These are phyloP conservation scores for Striga hermonthica DNA, from an alignment of 305 asterid species.

Conservation along the genomic window DNA sequence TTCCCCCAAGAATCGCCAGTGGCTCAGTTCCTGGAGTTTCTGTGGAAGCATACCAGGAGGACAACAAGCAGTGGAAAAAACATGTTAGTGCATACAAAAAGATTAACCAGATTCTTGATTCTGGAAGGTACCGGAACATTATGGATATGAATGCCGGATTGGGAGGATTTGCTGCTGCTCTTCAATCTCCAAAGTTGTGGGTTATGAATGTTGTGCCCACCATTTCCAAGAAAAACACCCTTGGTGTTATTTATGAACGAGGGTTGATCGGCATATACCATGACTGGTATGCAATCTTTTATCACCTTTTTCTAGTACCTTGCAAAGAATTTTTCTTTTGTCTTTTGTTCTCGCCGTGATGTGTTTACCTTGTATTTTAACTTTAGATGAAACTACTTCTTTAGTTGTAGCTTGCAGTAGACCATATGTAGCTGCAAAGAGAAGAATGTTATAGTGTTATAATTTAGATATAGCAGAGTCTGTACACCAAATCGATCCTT, in stretches of 20 bases:
- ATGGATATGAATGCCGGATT: slow-evolving; percentile 98
- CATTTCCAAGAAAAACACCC: slow-evolving; percentile 70
- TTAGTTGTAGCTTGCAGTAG: too few species aligned
- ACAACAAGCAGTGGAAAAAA: slow-evolving; percentile 77
- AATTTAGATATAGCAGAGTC: neutral
- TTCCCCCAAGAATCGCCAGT: slow-evolving; percentile 80
- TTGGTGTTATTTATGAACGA: slow-evolving; percentile 79
- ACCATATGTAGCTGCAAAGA: too few species aligned
- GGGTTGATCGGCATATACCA: slow-evolving; percentile 90
- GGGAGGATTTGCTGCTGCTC: slow-evolving; percentile 89
- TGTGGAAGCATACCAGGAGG: slow-evolving; percentile 58
- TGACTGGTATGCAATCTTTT: slow-evolving; percentile 57
- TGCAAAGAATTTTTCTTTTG: neutral
- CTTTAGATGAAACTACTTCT: slow-evolving; percentile 14
- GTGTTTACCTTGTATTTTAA: neutral
- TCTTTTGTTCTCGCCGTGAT: too few species aligned
- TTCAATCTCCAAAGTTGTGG: slow-evolving; percentile 79
- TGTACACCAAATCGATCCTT: neutral
- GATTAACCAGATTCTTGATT: slow-evolving; percentile 69
- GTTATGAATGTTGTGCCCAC: slow-evolving; percentile 94
- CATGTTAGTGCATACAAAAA: slow-evolving; percentile 77
- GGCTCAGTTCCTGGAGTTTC: slow-evolving; percentile 78
- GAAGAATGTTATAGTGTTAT: neutral
- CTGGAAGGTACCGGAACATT: slow-evolving; percentile 93
- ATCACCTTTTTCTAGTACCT: slow-evolving; percentile 1